Evolutionary conservation across 1,284 basidiomycete species (phyloP).

Genomic region (Thelephora terrestris): DNA sequence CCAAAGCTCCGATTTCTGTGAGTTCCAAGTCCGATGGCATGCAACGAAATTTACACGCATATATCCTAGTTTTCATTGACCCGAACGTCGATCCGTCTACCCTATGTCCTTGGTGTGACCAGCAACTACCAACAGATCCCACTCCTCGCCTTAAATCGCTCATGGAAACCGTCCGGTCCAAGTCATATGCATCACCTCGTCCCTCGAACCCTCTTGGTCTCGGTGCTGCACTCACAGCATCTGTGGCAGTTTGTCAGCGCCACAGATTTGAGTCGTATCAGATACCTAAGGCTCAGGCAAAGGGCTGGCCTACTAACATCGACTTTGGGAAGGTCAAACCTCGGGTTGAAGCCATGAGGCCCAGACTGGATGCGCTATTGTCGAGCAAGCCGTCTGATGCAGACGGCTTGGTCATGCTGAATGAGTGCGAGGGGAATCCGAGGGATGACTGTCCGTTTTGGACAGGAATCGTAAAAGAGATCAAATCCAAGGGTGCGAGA

Average conservation of each 20-base stretch:
- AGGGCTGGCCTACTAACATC: conserved; percentile 67
- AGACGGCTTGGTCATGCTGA: conserved; percentile 10
- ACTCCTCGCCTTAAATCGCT: conserved; percentile 49
- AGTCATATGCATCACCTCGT: conserved; percentile 49
- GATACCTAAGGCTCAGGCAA: conserved; percentile 54
- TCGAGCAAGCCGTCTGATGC: conserved; percentile 30
- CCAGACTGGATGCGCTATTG: conserved; percentile 38
- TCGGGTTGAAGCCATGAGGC: conserved; percentile 41
- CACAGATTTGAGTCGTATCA: conserved; percentile 65
- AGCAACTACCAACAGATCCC: conserved; percentile 47
- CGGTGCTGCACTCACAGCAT: conserved; percentile 50
- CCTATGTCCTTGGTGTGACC: conserved; percentile 73
- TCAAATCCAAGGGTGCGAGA: conserved; percentile 51
- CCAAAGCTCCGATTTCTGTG: conserved; percentile 13
- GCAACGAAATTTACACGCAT: neutral
- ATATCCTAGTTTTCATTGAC: conserved; percentile 30
- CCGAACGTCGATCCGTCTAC: conserved; percentile 45
- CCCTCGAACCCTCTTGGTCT: conserved; percentile 60
- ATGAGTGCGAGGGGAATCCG: conserved; percentile 17
- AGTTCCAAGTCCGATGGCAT: neutral
- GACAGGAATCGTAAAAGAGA: conserved; percentile 48
- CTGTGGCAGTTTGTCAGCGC: conserved; percentile 60
- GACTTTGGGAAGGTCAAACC: conserved; percentile 45
- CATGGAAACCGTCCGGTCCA: conserved; percentile 37
- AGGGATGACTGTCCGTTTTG: conserved; percentile 53